Base-by-base conservation (phyloP, 768 basidiomycete genomes). In the Collybia sp. region DNA sequence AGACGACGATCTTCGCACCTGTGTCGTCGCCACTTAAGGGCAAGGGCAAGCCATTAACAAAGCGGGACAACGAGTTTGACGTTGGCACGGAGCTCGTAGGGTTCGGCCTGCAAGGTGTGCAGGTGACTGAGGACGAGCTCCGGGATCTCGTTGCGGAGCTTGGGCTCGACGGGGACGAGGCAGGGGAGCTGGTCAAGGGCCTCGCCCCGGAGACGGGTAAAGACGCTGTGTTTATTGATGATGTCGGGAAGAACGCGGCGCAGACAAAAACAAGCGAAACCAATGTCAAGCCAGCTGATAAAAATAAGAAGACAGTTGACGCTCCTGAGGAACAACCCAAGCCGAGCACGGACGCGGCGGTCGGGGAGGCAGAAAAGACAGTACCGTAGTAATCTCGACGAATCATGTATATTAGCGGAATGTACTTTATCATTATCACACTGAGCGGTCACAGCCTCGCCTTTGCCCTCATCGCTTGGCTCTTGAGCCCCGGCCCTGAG, bases 91-190 rank as follows among this genome's bases (percentile, higher is more conserved):
- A 83, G 50, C 71, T 93, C 40, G 69, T 73, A 25, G 88, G 83
- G 9, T 83, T 73, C 53, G 87, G 87, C 11, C 58, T 93, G 39
- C 82, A 87, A 56, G 89, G 88, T 4, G 78, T 93, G 17, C 79
- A 80, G 53, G 83, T 85, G 17, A 87, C 88, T 3, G 77, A 84
- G 46, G 84, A 85, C 25, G 91, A 93, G 45, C 67, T 93, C 52
- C 64, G 63, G 49, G 77, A 81, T 49, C 66, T 93, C 32, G 79
- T 92, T 5, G 77, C 77, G 35, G 85, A 89, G 51, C 71, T 93
- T 18, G 88, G 89, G 12, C 70, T 93, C 17, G 81, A 76, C 18
- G 86, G 79, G 6, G 82, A 86, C 36, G 87, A 85, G n/a, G 87
- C 88, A 5, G 80, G 74, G 1, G 85, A 89, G 46, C 64, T 92